Base-by-base conservation (phyloP, 2,329 filamentous ascomycete species). In the Fusarium coffeatum region DNA sequence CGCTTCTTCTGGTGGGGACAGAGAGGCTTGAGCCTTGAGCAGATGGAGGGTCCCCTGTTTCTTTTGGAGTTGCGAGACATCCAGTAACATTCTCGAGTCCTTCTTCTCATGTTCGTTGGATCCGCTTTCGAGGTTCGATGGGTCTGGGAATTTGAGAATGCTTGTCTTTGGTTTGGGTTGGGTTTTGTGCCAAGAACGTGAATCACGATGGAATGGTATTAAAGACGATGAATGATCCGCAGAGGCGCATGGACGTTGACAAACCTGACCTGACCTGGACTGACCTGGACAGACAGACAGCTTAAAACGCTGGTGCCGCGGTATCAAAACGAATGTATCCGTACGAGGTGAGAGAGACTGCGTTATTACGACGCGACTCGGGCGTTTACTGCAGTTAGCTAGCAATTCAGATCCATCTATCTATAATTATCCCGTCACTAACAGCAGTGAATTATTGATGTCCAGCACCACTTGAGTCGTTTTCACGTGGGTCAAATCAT, bases 51-150 rank as follows among this genome's bases (percentile, higher is more conserved):
- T 63, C 62, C 58, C 64, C 59, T 64, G 60, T 58, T 42, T 37
- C 34, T 55, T 68, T 30, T 48, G 57, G 58, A 59, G 51, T 58
- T 58, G 50, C 40, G 43, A 57, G 68, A 28, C 40, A 61, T 54
- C 45, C 43, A 51, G 48, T 51, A 40, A 27, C 32, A 51, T 51
- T 51, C 46, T 61, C 56, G 62, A 49, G 60, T 69, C 64, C 64
- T 59, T 67, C 64, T 64, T 72, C 48, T 49, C 51, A 61, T 72
- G 22, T 51, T 51, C 48, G 32, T 20, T 27, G 68, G 63, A 61
- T 68, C 72, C 59, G 68, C 59, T 61, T 64, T 64, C 55, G 69
- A 60, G 67, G 68, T 68, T 51, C 22, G 53, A 71, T 59, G 68
- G 68, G 68, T 42, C 59, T 47, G 47, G 53, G 42, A 64, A 57